Conservation (phyloP, 2,329 filamentous ascomycete genomes). For the Apiospora arundinis region DNA sequence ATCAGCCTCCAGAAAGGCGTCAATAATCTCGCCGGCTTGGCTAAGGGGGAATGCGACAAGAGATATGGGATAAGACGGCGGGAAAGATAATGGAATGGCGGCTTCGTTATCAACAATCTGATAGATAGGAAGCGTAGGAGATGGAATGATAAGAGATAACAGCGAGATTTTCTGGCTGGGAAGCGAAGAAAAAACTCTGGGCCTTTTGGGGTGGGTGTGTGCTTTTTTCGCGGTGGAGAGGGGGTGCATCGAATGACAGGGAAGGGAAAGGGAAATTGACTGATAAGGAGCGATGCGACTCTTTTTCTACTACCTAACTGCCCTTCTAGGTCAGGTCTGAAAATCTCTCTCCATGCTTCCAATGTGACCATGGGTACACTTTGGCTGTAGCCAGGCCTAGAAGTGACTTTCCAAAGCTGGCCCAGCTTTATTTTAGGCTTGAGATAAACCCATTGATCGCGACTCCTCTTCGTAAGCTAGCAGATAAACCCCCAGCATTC, state of each 20-base stretch:
- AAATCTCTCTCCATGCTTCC: neutral
- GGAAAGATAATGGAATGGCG: conserved; percentile 15
- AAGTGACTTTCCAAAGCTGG: neutral
- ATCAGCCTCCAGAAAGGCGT: conserved; percentile 21
- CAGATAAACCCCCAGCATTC: neutral
- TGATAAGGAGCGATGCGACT: conserved; percentile 12
- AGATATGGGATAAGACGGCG: conserved; percentile 11
- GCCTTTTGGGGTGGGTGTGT: neutral
- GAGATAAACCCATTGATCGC: neutral
- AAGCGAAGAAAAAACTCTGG: conserved; percentile 10
- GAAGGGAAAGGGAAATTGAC: neutral
- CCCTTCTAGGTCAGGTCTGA: neutral
- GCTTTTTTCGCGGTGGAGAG: neutral
- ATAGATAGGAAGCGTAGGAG: conserved; percentile 16
- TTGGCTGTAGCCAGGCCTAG: neutral
- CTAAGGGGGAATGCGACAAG: conserved; percentile 7
- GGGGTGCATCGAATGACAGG: conserved; percentile 4
- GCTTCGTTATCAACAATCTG: conserved; percentile 19
- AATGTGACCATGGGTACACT: neutral
- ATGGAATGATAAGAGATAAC: conserved; percentile 20
- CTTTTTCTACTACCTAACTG: neutral
- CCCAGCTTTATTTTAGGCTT: neutral
- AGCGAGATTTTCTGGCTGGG: conserved; percentile 17
- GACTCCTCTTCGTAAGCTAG: neutral
- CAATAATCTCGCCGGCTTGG: neutral